Base-by-base conservation (phyloP, 129 eudicot genomes). In the Tanacetum coccineum region DNA sequence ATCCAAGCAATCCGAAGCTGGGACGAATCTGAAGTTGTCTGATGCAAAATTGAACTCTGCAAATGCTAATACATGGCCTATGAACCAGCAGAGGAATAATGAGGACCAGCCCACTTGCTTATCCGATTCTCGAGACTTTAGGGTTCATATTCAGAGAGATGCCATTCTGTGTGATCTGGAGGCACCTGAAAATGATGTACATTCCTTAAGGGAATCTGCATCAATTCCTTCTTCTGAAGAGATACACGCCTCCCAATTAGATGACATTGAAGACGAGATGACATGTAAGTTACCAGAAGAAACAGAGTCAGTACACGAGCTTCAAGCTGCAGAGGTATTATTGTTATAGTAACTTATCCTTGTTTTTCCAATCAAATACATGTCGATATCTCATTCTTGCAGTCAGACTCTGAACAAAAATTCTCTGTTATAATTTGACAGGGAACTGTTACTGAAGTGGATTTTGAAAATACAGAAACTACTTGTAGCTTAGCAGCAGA, bases 51-150 rank as follows among this genome's bases (percentile, higher is more conserved):
- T 52, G 22, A 76, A 44, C 62, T 70, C 74, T 66, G 70, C 75
- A n/a, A 63, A 75, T 55, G 71, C 58, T 30, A 71, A 76, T 62
- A 82, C 90, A 59, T 79, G 86, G 93, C 93, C 90, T 62, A 67
- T 58, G 71, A 62, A 68, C 67, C 85, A 81, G 78, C 81, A 87
- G 72, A 82, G 82, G 60, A 81, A 81, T 64, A 64, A 74, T 9
- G 83, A 83, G 62, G 67, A 70, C 73, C 71, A 74, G 51, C 62
- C 67, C 70, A 60, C 66, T 52, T 64, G 83, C 74, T 70, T 67
- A 46, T 77, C 92, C 58, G 81, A 80, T 64, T 68, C 87, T 26
- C 76, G 52, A 39, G 73, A 71, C 64, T 74, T 55, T 73, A 62
- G 80, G 80, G 66, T 67, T 40, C 75, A 68, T 78, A 48, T 58